These are phyloP conservation scores for Rhinocladiella mackenziei DNA, from an alignment of 2,329 filamentous ascomycete species.

Conservation along the genomic window DNA sequence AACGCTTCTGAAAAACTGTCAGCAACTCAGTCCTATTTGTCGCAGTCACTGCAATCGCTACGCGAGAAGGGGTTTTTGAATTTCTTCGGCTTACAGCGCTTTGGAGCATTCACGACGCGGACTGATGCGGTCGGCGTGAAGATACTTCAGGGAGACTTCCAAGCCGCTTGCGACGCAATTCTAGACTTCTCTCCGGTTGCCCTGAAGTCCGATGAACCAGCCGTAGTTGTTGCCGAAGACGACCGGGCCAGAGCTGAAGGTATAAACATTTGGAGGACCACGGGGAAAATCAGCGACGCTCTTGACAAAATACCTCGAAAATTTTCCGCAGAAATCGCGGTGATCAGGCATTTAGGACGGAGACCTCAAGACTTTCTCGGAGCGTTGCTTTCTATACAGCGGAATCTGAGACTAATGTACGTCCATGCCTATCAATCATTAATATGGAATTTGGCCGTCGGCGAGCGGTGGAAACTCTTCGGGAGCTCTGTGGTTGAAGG, in stretches of 20 bases:
- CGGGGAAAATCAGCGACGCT: conserved; percentile 56
- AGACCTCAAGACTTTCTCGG: conserved; percentile 69
- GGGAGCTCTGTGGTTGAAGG: conserved; percentile 73
- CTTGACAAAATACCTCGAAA: conserved; percentile 68
- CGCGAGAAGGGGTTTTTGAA: conserved; percentile 82
- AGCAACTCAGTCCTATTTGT: conserved; percentile 49
- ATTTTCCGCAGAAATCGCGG: conserved; percentile 72
- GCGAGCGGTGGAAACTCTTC: conserved; percentile 72
- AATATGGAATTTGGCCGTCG: conserved; percentile 85
- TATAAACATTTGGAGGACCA: conserved; percentile 67
- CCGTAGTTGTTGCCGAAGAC: conserved; percentile 49
- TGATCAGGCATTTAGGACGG: conserved; percentile 69
- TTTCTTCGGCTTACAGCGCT: conserved; percentile 96
- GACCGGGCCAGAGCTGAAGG: conserved; percentile 75
- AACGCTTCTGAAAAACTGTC: conserved; percentile 36
- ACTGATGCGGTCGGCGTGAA: conserved; percentile 82
- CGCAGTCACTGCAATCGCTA: conserved; percentile 62
- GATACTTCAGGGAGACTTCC: conserved; percentile 76
- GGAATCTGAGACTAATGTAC: conserved; percentile 86
- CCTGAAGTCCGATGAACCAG: conserved; percentile 51
- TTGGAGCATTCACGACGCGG: conserved; percentile 80
- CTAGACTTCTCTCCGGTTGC: conserved; percentile 66
- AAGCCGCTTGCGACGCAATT: conserved; percentile 73
- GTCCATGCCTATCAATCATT: conserved; percentile 94
- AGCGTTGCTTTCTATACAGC: conserved; percentile 72